Base-by-base conservation (phyloP, 441 rosid genomes). In the Macaranga tanarius region DNA sequence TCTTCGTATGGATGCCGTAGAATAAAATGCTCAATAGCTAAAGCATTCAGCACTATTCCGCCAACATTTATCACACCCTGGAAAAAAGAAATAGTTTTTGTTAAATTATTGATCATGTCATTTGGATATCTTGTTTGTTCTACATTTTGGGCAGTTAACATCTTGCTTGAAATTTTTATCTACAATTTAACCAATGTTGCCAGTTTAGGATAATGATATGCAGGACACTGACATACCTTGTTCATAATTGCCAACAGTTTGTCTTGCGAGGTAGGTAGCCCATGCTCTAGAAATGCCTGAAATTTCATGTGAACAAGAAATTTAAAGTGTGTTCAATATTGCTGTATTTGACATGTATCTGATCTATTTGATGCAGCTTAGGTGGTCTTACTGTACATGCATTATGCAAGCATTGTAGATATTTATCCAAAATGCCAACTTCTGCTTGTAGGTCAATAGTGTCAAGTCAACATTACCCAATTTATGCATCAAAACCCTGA, bases 351-450 rank as follows among this genome's bases (percentile, higher is more conserved):
- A 26, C 63, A 51, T 47, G 31, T 40, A 52, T 62, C 23, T 67
- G 54, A 28, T 69, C 62, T 54, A 25, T 62, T 65, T 45, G 59
- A 73, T 68, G 71, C 62, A 51, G 73, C 75, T 78, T 63, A 62
- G 64, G 71, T 71, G 73, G 62, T 84, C 85, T 86, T 73, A 75
- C 82, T 79, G 84, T 91, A 93, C 98, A 90, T 93, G 89, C 98
- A 93, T 93, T 78, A 93, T 79, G 85, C 92, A 87, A 81, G 97
- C 89, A 64, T 91, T 93, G 84, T 88, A 93, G 83, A 88, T 76
- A 52, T 92, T 90, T 80, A 92, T 88, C 96, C 98, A 90, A 83
- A 92, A 92, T 61, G 98, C 95, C 15, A 93, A 85, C 88, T 91
- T 93, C 85, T 93, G 96, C 89, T 91, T 91, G 80, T 91, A 86